Evolutionary conservation across 345 rosid species (phyloP), one percentile per base, ranked within the genome.

Genomic region (Schrenkiella parvula): DNA sequence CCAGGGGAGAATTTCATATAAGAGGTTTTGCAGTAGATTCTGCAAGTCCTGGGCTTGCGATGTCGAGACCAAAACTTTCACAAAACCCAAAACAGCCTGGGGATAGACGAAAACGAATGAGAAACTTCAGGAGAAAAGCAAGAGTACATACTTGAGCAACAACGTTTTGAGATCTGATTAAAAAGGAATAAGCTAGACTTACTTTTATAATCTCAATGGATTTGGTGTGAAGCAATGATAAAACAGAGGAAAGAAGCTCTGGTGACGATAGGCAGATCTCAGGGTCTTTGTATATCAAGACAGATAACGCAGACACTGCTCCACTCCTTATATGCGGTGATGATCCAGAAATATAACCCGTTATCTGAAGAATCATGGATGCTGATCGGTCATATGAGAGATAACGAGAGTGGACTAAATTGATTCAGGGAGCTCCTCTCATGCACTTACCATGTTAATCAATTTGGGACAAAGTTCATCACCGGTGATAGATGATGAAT

Each of bases 271-370:
- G 59, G 78, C 89, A 86, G 34, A 86, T 77, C 48, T 85, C 86
- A 28, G 89, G 78, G 77, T 87, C 93, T 31, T 83, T 80, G 77
- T 91, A 78, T 60, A 91, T 80, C 48, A 91, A 86, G 44, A 85
- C 83, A 37, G 99, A 95, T 74, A 95, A 77, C 28, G 96, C 97
- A 78, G 96, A 87, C 35, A 91, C 90, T 35, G 99, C 97, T 81
- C 92, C 99, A 80, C 99, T 91, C 68, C 80, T 91, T 73, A 91
- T 88, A 47, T 89, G 96, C 31, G 99, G 93, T 18, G 96, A 95
- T 38, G 97, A 77, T 63, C 97, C 95, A 59, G 95, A 87, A 22
- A 89, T 89, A 82, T 91, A 91, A 44, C 96, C 99, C 81, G 86
- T 58, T 77, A 91, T 84, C 98, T 93, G 93, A 65, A 78, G 8